phyloP scores from a whole-genome alignment of 2,329 filamentous ascomycete genomes.

The Hymenoscyphus linearis region DNA sequence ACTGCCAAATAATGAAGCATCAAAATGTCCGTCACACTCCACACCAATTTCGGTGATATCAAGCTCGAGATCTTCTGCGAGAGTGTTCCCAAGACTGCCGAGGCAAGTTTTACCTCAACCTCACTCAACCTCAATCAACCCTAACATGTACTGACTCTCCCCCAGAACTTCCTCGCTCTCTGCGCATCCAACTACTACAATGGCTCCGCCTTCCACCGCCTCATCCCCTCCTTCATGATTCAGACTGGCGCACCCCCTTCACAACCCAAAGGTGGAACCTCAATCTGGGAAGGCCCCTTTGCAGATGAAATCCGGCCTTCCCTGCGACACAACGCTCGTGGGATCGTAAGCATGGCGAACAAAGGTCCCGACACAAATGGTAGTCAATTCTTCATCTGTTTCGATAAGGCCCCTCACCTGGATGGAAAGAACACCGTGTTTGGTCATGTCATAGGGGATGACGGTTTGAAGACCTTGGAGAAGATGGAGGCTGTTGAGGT shows the following conservation, averaged over 20 bases:
- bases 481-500: conserved; percentile 67
- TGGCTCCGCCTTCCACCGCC: conserved; percentile 69
- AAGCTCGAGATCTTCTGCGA: conserved; percentile 98
- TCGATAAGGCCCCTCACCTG: conserved; percentile 72
- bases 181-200: conserved; percentile 77
- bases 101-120: conserved; percentile 45
- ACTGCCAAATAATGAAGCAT: conserved; percentile 12
- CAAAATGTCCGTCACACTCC: conserved; percentile 65
- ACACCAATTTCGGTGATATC: conserved; percentile 83
- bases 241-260: conserved; percentile 65
- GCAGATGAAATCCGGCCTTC: conserved; percentile 75
- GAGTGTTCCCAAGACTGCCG: conserved; percentile 84
- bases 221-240: conserved; percentile 76
- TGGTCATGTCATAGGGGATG: conserved; percentile 65
- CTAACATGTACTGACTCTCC: conserved; percentile 7
- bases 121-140: conserved; percentile 1
- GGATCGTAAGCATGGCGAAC: conserved; percentile 74
- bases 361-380: conserved; percentile 69
- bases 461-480: conserved; percentile 58
- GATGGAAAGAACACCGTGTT: conserved; percentile 84
- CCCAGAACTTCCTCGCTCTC: conserved; percentile 81
- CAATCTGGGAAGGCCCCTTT: conserved; percentile 69
- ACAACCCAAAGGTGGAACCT: conserved; percentile 62
- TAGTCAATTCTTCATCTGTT: conserved; percentile 76
- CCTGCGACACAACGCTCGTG: conserved; percentile 62